These are phyloP conservation scores for Hanseniaspora occidentalis DNA, from an alignment of 805 yeast species.

Conservation along the genomic window DNA sequence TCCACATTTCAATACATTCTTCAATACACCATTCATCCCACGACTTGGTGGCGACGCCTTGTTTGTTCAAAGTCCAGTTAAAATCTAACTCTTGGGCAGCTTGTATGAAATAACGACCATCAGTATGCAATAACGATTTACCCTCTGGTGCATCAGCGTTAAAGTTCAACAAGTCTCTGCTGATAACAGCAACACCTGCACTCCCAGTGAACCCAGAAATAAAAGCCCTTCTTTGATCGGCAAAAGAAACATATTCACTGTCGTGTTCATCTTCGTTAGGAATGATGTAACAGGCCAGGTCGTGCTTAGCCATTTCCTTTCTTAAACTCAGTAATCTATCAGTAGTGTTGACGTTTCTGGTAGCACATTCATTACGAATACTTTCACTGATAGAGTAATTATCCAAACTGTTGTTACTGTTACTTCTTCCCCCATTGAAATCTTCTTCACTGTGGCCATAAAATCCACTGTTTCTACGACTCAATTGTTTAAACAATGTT, in stretches of 20 bases:
- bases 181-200: slow-evolving; percentile 84
- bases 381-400: slow-evolving; percentile 13
- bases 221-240: slow-evolving; percentile 73
- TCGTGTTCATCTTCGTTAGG: slow-evolving; percentile 92
- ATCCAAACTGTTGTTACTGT: slow-evolving; percentile 13
- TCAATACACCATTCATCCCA: slow-evolving; percentile 75
- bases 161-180: slow-evolving; percentile 33
- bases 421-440: slow-evolving; percentile 3
- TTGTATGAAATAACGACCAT: slow-evolving; percentile 89
- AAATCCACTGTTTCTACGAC: slow-evolving; percentile 3
- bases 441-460: neutral
- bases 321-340: slow-evolving; percentile 51
- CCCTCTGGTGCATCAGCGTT: slow-evolving; percentile 35
- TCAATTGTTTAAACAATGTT: slow-evolving; percentile 31
- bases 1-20: slow-evolving; percentile 34
- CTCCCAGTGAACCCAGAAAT: slow-evolving; percentile 87
- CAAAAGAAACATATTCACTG: slow-evolving; percentile 72
- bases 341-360: slow-evolving; percentile 40
- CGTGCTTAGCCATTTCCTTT: slow-evolving; percentile 45
- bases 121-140: slow-evolving; percentile 76
- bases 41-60: slow-evolving; percentile 59
- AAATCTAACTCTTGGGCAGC: slow-evolving; percentile 72
- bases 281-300: slow-evolving; percentile 60
- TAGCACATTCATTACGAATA: slow-evolving; percentile 6
- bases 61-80: slow-evolving; percentile 72